Evolutionary conservation across 495 filamentous ascomycete genomes (phyloP).

Genomic region (Xylaria longipes): DNA sequence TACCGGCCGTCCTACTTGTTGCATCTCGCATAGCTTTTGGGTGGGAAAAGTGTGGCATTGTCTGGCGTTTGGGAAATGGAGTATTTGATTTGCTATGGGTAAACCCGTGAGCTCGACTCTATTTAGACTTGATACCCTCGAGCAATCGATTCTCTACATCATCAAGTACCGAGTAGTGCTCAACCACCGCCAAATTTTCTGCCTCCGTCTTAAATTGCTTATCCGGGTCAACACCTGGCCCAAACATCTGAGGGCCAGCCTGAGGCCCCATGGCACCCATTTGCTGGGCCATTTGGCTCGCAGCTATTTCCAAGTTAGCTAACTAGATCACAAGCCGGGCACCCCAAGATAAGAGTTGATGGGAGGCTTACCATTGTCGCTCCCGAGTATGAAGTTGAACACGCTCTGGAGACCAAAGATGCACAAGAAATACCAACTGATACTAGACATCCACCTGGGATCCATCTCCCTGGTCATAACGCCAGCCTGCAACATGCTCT

Average conservation of each 20-base stretch:
- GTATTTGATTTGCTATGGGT: constrained; percentile 29
- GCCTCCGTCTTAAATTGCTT: constrained; percentile 91
- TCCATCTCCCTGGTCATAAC: constrained; percentile 95
- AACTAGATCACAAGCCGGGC: background rate
- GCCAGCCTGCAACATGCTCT: constrained; percentile 97
- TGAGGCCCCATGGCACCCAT: constrained; percentile 82
- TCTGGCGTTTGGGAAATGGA: constrained; percentile 29
- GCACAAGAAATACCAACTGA: constrained; percentile 98
- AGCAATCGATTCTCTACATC: constrained; percentile 86
- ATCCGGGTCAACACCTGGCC: constrained; percentile 91
- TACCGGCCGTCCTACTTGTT: background rate
- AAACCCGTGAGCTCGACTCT: constrained; percentile 23
- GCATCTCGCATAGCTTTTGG: constrained; percentile 23
- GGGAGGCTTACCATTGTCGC: constrained; percentile 79
- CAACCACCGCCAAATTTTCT: constrained; percentile 93
- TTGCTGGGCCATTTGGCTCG: constrained; percentile 92
- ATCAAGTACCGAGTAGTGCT: constrained; percentile 88
- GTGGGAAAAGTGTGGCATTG: constrained; percentile 18
- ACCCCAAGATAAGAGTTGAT: background rate
- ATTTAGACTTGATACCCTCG: constrained; percentile 53
- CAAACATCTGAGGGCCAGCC: constrained; percentile 74
- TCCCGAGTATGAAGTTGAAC: constrained; percentile 96
- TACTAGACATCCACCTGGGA: constrained; percentile 95
- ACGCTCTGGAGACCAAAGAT: constrained; percentile 95
- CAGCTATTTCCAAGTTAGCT: constrained; percentile 62